Evolutionary conservation across 257 asterid genomes (phyloP), one percentile per base, ranked within the genome.

Genomic region (Ocimum tenuiflorum): DNA sequence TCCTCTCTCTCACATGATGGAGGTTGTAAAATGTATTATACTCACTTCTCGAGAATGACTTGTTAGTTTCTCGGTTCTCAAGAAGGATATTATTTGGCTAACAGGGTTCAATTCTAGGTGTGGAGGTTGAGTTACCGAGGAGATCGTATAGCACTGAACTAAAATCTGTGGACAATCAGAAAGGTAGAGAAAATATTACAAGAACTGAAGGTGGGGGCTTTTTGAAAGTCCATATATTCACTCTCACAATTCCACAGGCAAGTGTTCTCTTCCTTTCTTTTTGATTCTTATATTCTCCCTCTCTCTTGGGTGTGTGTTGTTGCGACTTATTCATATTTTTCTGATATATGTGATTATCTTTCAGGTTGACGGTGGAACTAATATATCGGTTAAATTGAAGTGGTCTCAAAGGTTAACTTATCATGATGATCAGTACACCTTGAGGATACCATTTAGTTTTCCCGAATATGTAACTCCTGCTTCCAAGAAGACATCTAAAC

Each of bases 21-120:
- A 42, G 41, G 41, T 6, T 31, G 49, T 56, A 36, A 36, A 71
- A 19, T 15, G 18, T 61, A n/a, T 56, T 49, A 11, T 72, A 22
- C 61, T 31, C 63, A 59, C 36, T 64, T 78, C 72, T 53, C 67
- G 14, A 29, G 56, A 39, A 78, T 73, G 79, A 71, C 63, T 68
- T 70, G 59, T 19, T 60, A n/a, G 6, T 29, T 69, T 60, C 74
- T 68, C 81, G 61, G 80, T 84, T 86, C 86, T 89, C 80, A 86
- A 87, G 77, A 63, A 63, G 70, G 77, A 82, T 73, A 81, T 85
- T 83, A 85, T 79, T 88, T 94, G 90, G 99, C 97, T 90, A 89
- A 94, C 99, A 94, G 99, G 99, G 97, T 94, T 94, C 99, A 81
- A 73, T 94, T 88, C 96, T 94, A 88, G 96, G 99, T 88, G 88